Conservation (phyloP, 1,139 yeast species). For the Diutina ranongensis region DNA sequence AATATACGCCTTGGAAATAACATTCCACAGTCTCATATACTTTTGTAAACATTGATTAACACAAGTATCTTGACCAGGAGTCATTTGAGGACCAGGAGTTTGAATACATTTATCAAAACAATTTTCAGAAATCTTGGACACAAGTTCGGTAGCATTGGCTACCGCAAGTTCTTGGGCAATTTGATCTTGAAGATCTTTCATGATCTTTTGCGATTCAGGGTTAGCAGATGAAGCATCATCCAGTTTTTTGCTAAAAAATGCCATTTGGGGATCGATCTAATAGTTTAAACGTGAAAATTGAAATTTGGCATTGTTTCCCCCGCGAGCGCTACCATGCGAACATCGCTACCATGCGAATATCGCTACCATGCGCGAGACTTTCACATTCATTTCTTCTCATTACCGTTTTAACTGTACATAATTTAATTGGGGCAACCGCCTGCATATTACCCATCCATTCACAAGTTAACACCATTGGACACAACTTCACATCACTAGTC, state of each 20-base stretch:
- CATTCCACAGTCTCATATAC: conserved; percentile 88
- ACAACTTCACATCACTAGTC: too few species aligned
- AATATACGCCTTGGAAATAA: conserved; percentile 65
- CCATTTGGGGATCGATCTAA: not conserved
- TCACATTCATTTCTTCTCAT: too few species aligned
- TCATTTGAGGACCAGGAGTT: conserved; percentile 35
- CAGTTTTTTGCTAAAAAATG: conserved; percentile 1
- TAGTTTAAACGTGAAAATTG: not conserved
- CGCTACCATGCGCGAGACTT: too few species aligned
- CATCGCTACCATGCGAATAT: too few species aligned
- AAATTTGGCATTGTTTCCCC: not conserved
- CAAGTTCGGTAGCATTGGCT: conserved; percentile 81
- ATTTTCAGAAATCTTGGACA: conserved; percentile 77
- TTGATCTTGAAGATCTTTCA: conserved; percentile 57
- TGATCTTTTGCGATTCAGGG: conserved; percentile 17
- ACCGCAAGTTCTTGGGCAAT: conserved; percentile 77
- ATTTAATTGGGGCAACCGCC: too few species aligned
- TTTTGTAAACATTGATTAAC: conserved; percentile 71
- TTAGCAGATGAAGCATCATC: not conserved
- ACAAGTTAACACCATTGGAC: too few species aligned
- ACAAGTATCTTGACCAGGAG: conserved; percentile 33
- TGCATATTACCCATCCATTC: too few species aligned
- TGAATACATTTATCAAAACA: conserved; percentile 72
- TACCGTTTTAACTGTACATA: too few species aligned
- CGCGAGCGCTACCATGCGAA: not conserved